Evolutionary conservation across 306 rosid genomes (phyloP), one percentile per base, ranked within the genome.

Genomic region (Lathyrus oleraceus): DNA sequence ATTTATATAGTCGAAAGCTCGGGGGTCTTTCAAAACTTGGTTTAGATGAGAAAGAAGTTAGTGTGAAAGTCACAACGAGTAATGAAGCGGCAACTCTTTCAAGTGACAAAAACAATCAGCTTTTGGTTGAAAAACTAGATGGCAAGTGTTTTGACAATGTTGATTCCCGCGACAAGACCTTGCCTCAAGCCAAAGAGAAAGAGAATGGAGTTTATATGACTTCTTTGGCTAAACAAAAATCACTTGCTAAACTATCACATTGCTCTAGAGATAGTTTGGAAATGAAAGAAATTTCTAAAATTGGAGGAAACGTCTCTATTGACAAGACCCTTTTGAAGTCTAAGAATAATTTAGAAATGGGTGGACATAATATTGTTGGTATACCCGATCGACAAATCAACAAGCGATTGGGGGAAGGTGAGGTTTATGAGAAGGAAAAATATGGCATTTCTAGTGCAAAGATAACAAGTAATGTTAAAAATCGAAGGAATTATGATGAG

Each of bases 351-450:
- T 76, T 28, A 17, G 28, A 57, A 8, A 64, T 6, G 40, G 83
- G 62, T 10, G 77, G 67, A 58, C 6, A 5, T 6, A 40, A 52
- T 20, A 75, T 32, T 73, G 86, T 40, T 67, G 67, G 77, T 68
- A 72, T 12, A 44, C n/a, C 5, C 7, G 10, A 14, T 40, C 61
- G 72, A 45, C 36, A 75, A 28, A 59, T 28, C 27, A 56, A 21
- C 35, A 52, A 49, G 78, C 86, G 80, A 17, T 28, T 28, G 13
- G 17, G 20, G 56, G 86, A 78, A 17, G 78, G 72, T 61, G 78
- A 81, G 66, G 74, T 81, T 17, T 64, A 32, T 23, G 87, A 84
- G 83, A 90, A 81, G 77, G 77, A 69, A 61, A 84, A 78, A 30
- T 47, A 30, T 57, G 83, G 82, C 17, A 72, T 75, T 32, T 70